Evolutionary conservation across 2,329 filamentous ascomycete species (phyloP), one percentile per base, ranked within the genome.

Genomic region (Fusarium veterinarium): DNA sequence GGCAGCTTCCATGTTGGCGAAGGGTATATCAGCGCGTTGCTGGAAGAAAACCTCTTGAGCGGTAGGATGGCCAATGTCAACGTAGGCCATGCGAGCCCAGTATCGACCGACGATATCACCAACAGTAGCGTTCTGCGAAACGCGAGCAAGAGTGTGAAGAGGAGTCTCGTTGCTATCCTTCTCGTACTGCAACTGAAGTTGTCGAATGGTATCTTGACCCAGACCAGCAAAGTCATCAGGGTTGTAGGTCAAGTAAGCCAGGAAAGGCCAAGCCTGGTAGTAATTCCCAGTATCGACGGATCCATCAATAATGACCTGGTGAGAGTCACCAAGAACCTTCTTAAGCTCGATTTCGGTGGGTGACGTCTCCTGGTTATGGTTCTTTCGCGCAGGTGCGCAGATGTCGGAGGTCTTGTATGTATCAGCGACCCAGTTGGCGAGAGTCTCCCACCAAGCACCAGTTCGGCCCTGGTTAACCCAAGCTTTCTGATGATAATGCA

Each of bases 31-130:
- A 5, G 69, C 68, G 16, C 81, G 79, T 69, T 84, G 79, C 35
- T 64, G 64, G 6, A 80, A 72, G 77, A 85, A 87, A 44, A 79
- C 64, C 2, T 80, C 73, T 25, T 82, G 80, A 1, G 83, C 84
- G 12, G 80, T 80, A 2, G 79, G 64, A 71, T 87, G 84, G 17
- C 84, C 85, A 37, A 87, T 86, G 46, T 88, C 86, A 16, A 84
- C 84, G 67, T 84, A 86, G 8, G 86, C 86, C 86, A 88, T 88
- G 65, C 82, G 82, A 5, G 86, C 86, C 86, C 86, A 87, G 78
- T 88, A 88, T 20, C 80, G 78, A 6, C 81, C 85, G 12, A 88
- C 82, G 13, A 88, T 79, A 17, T 83, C 80, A 25, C 83, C 82
- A 20, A 81, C 78, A 23, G 76, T 77, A 28, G 79, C 65, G 37